These are phyloP conservation scores for Cercospora sojina DNA, from an alignment of 2,329 filamentous ascomycete genomes.

Conservation along the genomic window DNA sequence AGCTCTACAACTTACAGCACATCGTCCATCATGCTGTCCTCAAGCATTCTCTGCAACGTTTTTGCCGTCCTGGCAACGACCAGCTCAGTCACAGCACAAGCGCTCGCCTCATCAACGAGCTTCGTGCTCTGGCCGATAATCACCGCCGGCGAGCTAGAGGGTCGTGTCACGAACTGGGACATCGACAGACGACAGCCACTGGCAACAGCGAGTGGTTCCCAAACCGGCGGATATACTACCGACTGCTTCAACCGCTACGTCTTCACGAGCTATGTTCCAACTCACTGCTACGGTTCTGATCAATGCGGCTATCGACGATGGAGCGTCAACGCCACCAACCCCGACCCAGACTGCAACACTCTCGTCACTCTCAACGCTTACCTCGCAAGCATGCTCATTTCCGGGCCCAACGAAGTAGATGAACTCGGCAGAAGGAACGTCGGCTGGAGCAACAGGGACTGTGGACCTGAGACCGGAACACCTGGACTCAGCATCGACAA, in stretches of 20 bases:
- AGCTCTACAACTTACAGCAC: not conserved
- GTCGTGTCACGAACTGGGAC: conserved; percentile 5
- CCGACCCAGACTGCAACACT: conserved; percentile 12
- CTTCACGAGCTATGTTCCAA: conserved; percentile 15
- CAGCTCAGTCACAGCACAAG: not conserved
- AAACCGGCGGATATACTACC: not conserved
- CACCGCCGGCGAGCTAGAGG: conserved; percentile 8
- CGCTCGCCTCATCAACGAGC: not conserved
- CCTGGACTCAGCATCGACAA: conserved; percentile 5
- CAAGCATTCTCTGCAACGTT: not conserved
- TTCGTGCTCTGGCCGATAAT: conserved; percentile 17
- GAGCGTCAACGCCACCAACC: conserved; percentile 12
- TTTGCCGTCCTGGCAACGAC: not conserved
- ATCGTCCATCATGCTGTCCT: not conserved
- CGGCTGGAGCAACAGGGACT: conserved; percentile 7
- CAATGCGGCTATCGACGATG: conserved; percentile 15
- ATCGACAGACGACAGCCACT: conserved; percentile 5
- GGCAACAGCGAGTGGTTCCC: conserved; percentile 1
- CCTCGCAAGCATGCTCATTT: conserved; percentile 9
- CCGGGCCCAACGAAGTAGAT: conserved; percentile 6
- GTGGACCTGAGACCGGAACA: not conserved
- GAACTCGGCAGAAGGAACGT: conserved; percentile 4
- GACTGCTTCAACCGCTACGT: conserved; percentile 19
- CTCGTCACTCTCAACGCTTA: not conserved
- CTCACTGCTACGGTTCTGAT: conserved; percentile 13